phyloP scores from a whole-genome alignment of 345 rosid species.

The Eucalyptus tenuipes region DNA sequence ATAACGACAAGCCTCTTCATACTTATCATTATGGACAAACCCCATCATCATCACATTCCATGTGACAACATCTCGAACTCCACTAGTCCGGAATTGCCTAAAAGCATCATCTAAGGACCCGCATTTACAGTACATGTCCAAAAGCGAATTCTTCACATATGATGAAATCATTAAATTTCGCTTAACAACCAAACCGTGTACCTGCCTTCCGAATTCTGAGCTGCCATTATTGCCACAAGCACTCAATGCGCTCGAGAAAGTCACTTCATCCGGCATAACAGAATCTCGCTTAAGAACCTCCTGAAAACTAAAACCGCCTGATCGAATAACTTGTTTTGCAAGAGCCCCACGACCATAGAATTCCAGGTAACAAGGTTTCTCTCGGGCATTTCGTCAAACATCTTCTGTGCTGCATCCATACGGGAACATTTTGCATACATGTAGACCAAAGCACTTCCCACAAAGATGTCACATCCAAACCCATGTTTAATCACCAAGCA shows the following conservation, averaged over 20 bases:
- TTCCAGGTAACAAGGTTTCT: constrained; percentile 34
- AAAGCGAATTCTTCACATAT: constrained; percentile 23
- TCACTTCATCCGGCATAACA: constrained; percentile 15
- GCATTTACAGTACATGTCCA: constrained; percentile 23
- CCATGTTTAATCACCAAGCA: constrained; percentile 16
- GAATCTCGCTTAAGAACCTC: constrained; percentile 10
- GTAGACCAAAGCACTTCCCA: constrained; percentile 9
- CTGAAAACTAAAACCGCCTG: not conserved
- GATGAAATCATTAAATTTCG: constrained; percentile 1
- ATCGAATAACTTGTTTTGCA: constrained; percentile 2
- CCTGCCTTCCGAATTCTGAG: constrained; percentile 18
- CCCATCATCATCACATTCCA: constrained; percentile 33
- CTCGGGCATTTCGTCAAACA: constrained; percentile 32
- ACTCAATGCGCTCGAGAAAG: constrained; percentile 20
- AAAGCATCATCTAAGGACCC: constrained; percentile 12
- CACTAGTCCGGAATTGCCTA: constrained; percentile 1
- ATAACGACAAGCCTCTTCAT: constrained; percentile 17
- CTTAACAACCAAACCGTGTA: constrained; percentile 20
- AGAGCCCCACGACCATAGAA: constrained; percentile 26
- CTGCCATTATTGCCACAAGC: constrained; percentile 19
- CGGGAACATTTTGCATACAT: constrained; percentile 20
- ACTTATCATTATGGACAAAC: constrained; percentile 2
- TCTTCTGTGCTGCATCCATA: constrained; percentile 10
- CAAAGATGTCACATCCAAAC: constrained; percentile 1
- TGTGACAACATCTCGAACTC: constrained; percentile 10